Evolutionary conservation across 805 yeast genomes (phyloP).

Genomic region (Yarrowia keelungensis): DNA sequence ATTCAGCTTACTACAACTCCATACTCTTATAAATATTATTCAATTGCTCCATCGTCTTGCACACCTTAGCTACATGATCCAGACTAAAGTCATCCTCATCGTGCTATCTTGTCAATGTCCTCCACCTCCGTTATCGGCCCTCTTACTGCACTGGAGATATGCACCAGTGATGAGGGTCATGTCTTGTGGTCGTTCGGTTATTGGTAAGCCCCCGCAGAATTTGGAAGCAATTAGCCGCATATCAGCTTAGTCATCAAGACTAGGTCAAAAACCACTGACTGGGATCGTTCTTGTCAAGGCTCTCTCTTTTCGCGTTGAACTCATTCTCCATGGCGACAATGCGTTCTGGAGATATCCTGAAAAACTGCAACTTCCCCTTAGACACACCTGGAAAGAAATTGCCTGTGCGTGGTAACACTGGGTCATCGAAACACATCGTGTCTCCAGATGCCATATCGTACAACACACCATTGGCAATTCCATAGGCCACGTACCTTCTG

Average conservation of each 20-base stretch:
- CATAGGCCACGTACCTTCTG: slow-evolving; percentile 3
- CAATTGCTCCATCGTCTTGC: not conserved
- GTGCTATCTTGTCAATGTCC: too few relatives aligned
- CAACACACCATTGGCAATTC: not conserved
- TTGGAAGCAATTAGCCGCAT: slow-evolving; percentile 17
- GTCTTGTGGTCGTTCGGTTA: not conserved
- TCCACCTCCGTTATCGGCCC: slow-evolving; percentile 9
- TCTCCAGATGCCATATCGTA: slow-evolving; percentile 10
- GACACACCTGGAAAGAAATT: not conserved
- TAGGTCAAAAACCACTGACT: slow-evolving; percentile 2
- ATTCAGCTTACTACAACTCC: too few relatives aligned
- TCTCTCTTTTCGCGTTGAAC: not conserved
- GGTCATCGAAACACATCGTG: not conserved
- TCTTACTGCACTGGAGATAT: not conserved
- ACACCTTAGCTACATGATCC: not conserved
- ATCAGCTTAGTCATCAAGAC: not conserved
- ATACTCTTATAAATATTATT: too few relatives aligned
- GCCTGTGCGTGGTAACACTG: not conserved
- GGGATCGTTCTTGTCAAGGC: not conserved
- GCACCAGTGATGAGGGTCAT: slow-evolving; percentile 5
- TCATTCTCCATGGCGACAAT: not conserved
- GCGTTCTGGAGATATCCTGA: slow-evolving; percentile 3
- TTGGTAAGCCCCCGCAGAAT: slow-evolving; percentile 1
- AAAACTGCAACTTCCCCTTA: not conserved
- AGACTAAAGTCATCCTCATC: too few relatives aligned